phyloP scores from a whole-genome alignment of 2,329 filamentous ascomycete genomes.

The Claviceps paspali region DNA sequence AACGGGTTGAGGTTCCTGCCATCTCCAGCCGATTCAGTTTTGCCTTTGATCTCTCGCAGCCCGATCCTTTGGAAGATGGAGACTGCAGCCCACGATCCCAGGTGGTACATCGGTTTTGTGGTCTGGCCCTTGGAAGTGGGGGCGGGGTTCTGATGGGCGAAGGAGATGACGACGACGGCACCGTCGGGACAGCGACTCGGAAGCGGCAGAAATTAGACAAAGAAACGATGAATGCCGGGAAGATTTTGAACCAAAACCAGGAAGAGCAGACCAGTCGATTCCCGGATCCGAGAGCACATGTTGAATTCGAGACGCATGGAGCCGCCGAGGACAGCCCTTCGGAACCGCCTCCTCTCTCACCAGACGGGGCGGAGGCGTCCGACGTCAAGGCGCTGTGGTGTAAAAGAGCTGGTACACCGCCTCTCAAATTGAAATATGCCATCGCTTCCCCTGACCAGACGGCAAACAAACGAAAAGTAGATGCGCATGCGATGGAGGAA shows the following conservation, averaged over 20 bases:
- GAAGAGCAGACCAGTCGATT: not conserved
- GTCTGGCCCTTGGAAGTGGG: slow-evolving; percentile 31
- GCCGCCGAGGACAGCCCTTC: not conserved
- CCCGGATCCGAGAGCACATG: not conserved
- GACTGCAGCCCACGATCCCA: slow-evolving; percentile 36
- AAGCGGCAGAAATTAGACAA: slow-evolving; percentile 6
- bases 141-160: slow-evolving; percentile 25
- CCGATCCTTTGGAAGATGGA: slow-evolving; percentile 26
- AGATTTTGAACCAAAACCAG: not conserved
- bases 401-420: slow-evolving; percentile 24
- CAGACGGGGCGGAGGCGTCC: not conserved
- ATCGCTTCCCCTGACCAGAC: too few relatives aligned
- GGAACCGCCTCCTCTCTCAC: not conserved
- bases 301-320: not conserved
- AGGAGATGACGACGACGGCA: slow-evolving; percentile 10
- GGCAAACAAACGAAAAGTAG: slow-evolving; percentile 7
- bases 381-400: slow-evolving; percentile 18
- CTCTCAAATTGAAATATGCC: slow-evolving; percentile 16
- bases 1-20: slow-evolving; percentile 23
- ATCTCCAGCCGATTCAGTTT: slow-evolving; percentile 23
- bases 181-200: slow-evolving; percentile 12
- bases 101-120: slow-evolving; percentile 36
- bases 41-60: slow-evolving; percentile 26
- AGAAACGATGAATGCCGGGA: slow-evolving; percentile 3
- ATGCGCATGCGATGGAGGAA: too few relatives aligned